Evolutionary conservation across 2,329 filamentous ascomycete genomes (phyloP), one percentile per base, ranked within the genome.

Genomic region (Lithohypha guttulata): DNA sequence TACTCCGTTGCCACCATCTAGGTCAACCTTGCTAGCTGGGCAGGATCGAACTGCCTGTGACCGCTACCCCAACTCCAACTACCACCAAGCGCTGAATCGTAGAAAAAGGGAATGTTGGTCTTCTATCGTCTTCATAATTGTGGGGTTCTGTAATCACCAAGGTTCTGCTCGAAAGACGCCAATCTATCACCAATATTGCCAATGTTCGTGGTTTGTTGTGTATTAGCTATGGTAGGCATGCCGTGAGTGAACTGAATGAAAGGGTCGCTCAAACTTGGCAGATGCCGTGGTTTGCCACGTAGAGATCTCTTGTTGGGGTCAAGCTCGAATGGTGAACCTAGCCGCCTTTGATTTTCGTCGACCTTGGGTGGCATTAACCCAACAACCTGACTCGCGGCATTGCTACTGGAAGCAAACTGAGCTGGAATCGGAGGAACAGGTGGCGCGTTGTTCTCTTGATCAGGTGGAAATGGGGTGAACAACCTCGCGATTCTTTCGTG

Each of bases 401-500:
- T 33, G 2, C 18, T 37, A 7, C 20, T 55, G 51, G 15, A 50
- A 42, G 35, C 21, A 20, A 30, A 42, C n/a, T 44, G 36, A 9
- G 34, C 40, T 18, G 48, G 49, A 14, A 50, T 33, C 6, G 42
- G 32, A 13, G 49, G 48, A 21, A 49, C 43, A 3, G 44, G 46
- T 6, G 49, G 46, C n/a, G 50, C 41, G 10, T 40, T 39, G 2
- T 20, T 20, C 22, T 42, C 31, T 45, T 22, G 53, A 22, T 39
- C 35, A 4, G 44, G 59, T 1, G 61, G 61, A 7, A 66, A 65
- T 5, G 70, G 70, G 3, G 65, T 69, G 51, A 77, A 75, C 3
- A 77, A 59, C 41, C 68, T 64, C 30, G 71, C 63, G 22, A 77
- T 61, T 37, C 68, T 63, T 58, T 49, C 66, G 36, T 66, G 62